Base-by-base conservation (phyloP, 148 eudicot species). In the Fagopyrum esculentum region DNA sequence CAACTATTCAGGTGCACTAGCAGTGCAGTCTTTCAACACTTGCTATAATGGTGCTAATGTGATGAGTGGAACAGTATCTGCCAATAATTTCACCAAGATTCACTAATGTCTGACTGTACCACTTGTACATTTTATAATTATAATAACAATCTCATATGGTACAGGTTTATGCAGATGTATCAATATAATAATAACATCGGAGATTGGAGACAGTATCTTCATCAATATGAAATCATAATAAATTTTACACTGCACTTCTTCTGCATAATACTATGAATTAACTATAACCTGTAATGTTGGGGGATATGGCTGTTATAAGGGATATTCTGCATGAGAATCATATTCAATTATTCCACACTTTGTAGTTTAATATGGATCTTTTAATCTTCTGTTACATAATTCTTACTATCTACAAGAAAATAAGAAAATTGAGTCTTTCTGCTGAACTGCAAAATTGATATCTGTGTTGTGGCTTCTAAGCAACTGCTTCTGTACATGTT, bases 1-100 rank as follows among this genome's bases (percentile, higher is more conserved):
- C 71, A 66, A 43, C 46, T 43, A 43, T 6, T 66, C 71, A 66
- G 71, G 71, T 66, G 71, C 71, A 7, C 46, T 40, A 35, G 71
- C 71, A 66, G 19, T 66, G 64, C 64, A 59, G 64, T 19, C 19
- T 29, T 22, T 19, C 4, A n/a, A 59, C 12, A 17, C 64, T 59
- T 43, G 46, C 40, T 66, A 43, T 12, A 30, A 63, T 66, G 45
- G 45, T 64, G 70, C 70, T 13, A 64, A 64, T 64, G 70, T 35
- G 45, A 66, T 66, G 71, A 66, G 46, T 66, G 71, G 46, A 66
- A 40, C 71, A 66, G 71, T 43, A 66, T 40, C 71, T 12, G 17
- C 71, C 71, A 40, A 66, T 40, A 66, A 40, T 66, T 66, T 10
- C 43, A 11, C 17, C 47, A 66, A 66, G 71, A 66, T 66, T 66